Base-by-base conservation (phyloP, 2,329 filamentous ascomycete genomes). In the Fusarium annulatum region DNA sequence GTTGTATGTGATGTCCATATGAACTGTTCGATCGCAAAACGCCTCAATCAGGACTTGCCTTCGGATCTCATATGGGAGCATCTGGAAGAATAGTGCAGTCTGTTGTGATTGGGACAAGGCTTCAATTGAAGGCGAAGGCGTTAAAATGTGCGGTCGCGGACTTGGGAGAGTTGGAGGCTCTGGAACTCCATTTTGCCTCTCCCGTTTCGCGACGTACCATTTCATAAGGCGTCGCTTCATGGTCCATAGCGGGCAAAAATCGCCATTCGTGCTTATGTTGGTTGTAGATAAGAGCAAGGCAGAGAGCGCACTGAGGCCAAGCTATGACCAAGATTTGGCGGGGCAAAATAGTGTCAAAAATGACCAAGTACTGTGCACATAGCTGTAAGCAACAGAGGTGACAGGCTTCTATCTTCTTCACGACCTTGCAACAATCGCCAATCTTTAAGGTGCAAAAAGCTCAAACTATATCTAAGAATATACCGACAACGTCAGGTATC, bases 251-350 rank as follows among this genome's bases (percentile, higher is more conserved):
- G 9, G 7, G 16, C 16, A 19, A 9, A 5, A 10, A 19, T 26
- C 12, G 9, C 1, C 2, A 10, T 48, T 30, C 3, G 15, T 18
- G 28, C 26, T 30, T 48, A 21, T 51, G 30, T 18, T 18, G 10
- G 14, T 11, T 34, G 10, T 0, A 21, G 45, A 21, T 9, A 6
- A 48, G 45, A 9, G 12, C 4, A 3, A 21, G 26, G 15, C 26
- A 0, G 0, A 48, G 12, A 19, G 45, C 11, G 45, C 26, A 9
- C 0, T 19, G 7, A 10, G 18, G 45, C 45, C 18, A 48, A 30
- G 45, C 18, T 30, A 30, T 46, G 9, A 41, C 11, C 0, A 30
- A 11, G 5, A 10, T 11, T 46, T 46, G 7, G 45, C 11, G 11
- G 26, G 28, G 28, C 28, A 28, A 28, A 7, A 9, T 9, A 28